Conservation (phyloP, 225 moss, liverwort and hornwort species). For the Bryum argenteum region DNA sequence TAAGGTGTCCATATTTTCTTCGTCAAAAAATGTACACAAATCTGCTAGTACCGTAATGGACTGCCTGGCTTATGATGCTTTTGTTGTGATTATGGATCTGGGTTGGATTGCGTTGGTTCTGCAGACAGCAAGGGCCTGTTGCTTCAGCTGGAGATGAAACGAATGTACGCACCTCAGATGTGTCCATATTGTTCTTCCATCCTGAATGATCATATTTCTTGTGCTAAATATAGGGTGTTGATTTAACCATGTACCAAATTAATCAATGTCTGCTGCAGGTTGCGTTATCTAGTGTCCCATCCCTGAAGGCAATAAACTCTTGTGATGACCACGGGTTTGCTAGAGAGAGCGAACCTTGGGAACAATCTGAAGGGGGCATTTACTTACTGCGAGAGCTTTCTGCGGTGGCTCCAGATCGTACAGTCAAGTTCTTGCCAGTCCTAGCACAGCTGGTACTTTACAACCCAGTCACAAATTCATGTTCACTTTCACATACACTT, state of each 20-base stretch:
- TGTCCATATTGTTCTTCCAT: slow-evolving; percentile 15
- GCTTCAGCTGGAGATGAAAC: slow-evolving; percentile 33
- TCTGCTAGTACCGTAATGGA: slow-evolving; percentile 1
- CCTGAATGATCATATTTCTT: background rate
- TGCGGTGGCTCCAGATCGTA: slow-evolving; percentile 69
- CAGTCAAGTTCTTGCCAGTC: slow-evolving; percentile 66
- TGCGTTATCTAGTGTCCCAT: slow-evolving; percentile 31
- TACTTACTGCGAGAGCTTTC: slow-evolving; percentile 77
- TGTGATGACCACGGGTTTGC: slow-evolving; percentile 55
- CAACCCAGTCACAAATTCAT: slow-evolving; percentile 1
- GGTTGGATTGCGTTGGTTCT: slow-evolving; percentile 35
- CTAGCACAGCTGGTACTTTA: slow-evolving; percentile 58
- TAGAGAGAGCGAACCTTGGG: slow-evolving; percentile 63
- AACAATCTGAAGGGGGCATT: slow-evolving; percentile 73
- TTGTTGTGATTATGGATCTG: slow-evolving; percentile 31
- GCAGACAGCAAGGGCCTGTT: slow-evolving; percentile 50
- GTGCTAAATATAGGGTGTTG: slow-evolving; percentile 18
- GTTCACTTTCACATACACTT: slow-evolving; percentile 1
- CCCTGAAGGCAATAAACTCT: slow-evolving; percentile 35
- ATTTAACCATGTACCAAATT: background rate
- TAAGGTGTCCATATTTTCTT: background rate
- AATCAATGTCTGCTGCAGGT: slow-evolving; percentile 30
- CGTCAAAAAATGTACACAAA: background rate
- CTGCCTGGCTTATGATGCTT: slow-evolving; percentile 17
- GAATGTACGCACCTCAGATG: slow-evolving; percentile 38